Percentiles rank a stretch among this genome's conserved stretches.
phyloP scores from a whole-genome alignment of 345 rosid genomes.

The Murraya paniculata region DNA sequence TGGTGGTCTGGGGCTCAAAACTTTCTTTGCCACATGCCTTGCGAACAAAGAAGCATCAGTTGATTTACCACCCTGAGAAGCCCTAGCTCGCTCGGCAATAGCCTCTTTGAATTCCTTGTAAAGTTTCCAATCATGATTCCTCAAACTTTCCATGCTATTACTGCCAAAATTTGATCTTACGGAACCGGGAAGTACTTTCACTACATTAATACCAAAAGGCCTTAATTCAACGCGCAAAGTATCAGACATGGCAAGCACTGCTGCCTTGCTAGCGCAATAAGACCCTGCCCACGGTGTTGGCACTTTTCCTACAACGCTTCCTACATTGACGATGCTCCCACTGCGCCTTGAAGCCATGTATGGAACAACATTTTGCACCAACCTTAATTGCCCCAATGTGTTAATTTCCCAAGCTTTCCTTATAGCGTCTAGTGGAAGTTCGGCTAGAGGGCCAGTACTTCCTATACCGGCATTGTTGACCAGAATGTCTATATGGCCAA shows the following conservation, averaged over 20 bases:
- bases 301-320: constrained; percentile 54
- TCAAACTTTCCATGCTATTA: constrained; percentile 32
- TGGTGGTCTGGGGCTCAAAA: constrained; percentile 51
- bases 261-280: constrained; percentile 61
- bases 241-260: constrained; percentile 53
- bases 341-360: constrained; percentile 45
- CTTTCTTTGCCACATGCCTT: constrained; percentile 49
- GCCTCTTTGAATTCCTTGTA: constrained; percentile 49
- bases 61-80: constrained; percentile 48
- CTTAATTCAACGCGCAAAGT: constrained; percentile 48
- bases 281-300: constrained; percentile 73
- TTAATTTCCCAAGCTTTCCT: constrained; percentile 61
- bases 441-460: constrained; percentile 53
- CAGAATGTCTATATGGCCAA: constrained; percentile 47
- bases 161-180: constrained; percentile 52
- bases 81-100: constrained; percentile 48
- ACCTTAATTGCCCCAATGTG: constrained; percentile 53
- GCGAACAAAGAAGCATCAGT: constrained; percentile 47
- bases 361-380: constrained; percentile 70
- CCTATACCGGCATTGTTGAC: constrained; percentile 62
- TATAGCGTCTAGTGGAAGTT: constrained; percentile 41
- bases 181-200: constrained; percentile 50
- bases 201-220: constrained; percentile 53
- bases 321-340: constrained; percentile 55
- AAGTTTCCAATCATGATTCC: constrained; percentile 46